Conservation (phyloP, 345 rosid species). For the Acer campestre region DNA sequence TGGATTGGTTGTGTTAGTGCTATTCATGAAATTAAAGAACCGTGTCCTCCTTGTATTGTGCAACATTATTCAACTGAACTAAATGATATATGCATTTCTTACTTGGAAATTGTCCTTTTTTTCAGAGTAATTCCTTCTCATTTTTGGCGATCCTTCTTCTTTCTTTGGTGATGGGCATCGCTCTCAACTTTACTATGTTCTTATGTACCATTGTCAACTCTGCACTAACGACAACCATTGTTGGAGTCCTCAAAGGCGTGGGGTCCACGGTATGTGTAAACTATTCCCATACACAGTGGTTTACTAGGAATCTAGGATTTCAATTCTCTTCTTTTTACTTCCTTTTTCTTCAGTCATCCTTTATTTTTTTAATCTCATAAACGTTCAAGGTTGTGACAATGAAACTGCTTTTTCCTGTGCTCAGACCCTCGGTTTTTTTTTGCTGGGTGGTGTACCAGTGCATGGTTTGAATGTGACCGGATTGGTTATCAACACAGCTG, state of each 20-base stretch:
- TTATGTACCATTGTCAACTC: slow-evolving; percentile 96
- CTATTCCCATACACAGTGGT: background rate
- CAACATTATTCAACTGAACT: background rate
- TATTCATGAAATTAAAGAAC: slow-evolving; percentile 1
- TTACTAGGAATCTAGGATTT: background rate
- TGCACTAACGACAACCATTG: slow-evolving; percentile 94
- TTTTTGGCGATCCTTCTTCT: slow-evolving; percentile 66
- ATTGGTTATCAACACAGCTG: slow-evolving; percentile 82
- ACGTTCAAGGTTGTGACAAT: background rate
- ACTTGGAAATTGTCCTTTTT: slow-evolving; percentile 22
- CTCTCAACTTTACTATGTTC: slow-evolving; percentile 96
- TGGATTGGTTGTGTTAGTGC: background rate
- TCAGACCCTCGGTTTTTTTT: slow-evolving; percentile 87
- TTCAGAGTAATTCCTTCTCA: slow-evolving; percentile 77
- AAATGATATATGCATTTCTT: slow-evolving; percentile 5
- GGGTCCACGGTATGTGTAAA: slow-evolving; percentile 78
- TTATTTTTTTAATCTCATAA: background rate
- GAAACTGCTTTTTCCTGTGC: background rate
- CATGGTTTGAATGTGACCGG: slow-evolving; percentile 87
- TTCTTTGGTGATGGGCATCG: slow-evolving; percentile 91
- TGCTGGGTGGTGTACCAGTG: slow-evolving; percentile 93
- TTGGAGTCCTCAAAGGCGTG: slow-evolving; percentile 97
- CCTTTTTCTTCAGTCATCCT: background rate
- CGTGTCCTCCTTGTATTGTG: background rate
- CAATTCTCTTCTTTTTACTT: background rate